These are phyloP conservation scores for Colletotrichum simmondsii DNA, from an alignment of 2,329 filamentous ascomycete species.

Conservation along the genomic window DNA sequence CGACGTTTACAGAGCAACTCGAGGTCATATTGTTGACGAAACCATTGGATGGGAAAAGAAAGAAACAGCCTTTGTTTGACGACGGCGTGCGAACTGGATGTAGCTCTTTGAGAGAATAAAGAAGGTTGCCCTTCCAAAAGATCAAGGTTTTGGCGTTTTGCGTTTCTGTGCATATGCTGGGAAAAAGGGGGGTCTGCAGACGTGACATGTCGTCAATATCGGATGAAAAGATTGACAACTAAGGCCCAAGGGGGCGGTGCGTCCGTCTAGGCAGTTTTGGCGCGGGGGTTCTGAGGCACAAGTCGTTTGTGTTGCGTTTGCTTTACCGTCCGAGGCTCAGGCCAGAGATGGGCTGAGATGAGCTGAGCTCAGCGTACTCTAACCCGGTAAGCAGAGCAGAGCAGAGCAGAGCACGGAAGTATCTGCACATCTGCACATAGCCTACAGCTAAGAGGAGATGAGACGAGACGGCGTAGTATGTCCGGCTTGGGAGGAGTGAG, in stretches of 20 bases:
- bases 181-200: slow-evolving; percentile 22
- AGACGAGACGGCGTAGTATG: neutral
- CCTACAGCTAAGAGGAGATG: neutral
- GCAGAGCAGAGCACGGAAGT: neutral
- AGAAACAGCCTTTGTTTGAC: slow-evolving; percentile 15
- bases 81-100: neutral
- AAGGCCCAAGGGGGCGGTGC: neutral
- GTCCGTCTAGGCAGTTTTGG: neutral
- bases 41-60: neutral
- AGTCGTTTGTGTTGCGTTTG: slow-evolving; percentile 10
- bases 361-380: no score
- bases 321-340: neutral
- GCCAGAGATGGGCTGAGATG: no score
- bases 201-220: slow-evolving; percentile 15
- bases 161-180: no score
- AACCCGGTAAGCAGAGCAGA: neutral
- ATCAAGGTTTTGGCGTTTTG: slow-evolving; percentile 14
- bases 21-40: no score
- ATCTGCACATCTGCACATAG: neutral
- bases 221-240: slow-evolving; percentile 29
- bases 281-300: slow-evolving; percentile 20
- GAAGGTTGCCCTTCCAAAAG: neutral
- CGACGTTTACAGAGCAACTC: neutral
- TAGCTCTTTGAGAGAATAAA: neutral
- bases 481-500: neutral